These are phyloP conservation scores for Polygonum aviculare DNA, from an alignment of 148 eudicot species.

Conservation along the genomic window DNA sequence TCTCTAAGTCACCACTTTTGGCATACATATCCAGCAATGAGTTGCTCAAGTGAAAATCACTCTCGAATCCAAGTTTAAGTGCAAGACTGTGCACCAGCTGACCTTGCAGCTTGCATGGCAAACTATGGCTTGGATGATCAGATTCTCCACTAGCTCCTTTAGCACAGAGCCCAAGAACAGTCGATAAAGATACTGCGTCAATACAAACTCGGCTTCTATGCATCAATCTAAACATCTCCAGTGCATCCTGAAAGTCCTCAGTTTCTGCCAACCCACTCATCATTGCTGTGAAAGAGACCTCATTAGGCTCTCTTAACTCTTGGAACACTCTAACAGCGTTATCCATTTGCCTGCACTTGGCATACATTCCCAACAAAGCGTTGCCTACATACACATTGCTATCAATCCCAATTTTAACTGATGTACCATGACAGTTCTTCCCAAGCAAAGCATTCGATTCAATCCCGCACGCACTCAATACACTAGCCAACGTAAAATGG, in stretches of 20 bases:
- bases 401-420: constrained; percentile 46
- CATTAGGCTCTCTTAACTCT: constrained; percentile 53
- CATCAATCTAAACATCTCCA: constrained; percentile 50
- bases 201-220: constrained; percentile 29
- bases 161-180: constrained; percentile 54
- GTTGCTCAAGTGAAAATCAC: constrained; percentile 53
- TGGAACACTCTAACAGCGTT: constrained; percentile 47
- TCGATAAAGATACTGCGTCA: constrained; percentile 58
- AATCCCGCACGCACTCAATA: constrained; percentile 66
- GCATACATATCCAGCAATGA: constrained; percentile 72
- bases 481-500: constrained; percentile 63
- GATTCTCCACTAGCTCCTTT: constrained; percentile 20
- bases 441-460: constrained; percentile 36
- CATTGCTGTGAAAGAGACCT: constrained; percentile 76
- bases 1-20: constrained; percentile 52
- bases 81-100: constrained; percentile 44
- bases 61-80: constrained; percentile 55
- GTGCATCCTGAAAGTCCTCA: constrained; percentile 48
- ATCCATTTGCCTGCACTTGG: constrained; percentile 36
- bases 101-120: constrained; percentile 27
- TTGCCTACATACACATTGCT: constrained; percentile 60
- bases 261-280: constrained; percentile 50
- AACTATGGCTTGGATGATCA: constrained; percentile 20
- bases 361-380: constrained; percentile 69
- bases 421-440: constrained; percentile 46